Base-by-base conservation (phyloP, 148 eudicot genomes). In the Dysphania ambrosioides region DNA sequence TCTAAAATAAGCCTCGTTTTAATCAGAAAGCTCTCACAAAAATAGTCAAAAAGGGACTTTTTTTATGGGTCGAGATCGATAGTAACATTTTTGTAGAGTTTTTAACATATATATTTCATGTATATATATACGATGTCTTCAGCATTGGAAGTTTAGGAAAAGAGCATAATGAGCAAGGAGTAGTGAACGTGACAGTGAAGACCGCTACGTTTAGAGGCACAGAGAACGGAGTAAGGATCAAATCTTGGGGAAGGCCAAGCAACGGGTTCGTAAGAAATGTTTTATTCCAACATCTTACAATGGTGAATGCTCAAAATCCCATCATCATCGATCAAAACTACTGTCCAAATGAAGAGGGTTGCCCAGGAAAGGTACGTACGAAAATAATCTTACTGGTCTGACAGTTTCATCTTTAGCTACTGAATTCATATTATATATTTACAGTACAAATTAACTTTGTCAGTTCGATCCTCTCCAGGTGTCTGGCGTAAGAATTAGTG, bases 201-300 rank as follows among this genome's bases (percentile, higher is more conserved):
- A 59, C 72, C 0, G 79, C 63, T 15, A 70, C 62, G 0, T 88
- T 90, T 65, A 78, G 5, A 0, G 83, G 82, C 0, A 90, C 91
- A 15, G 76, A 82, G 27, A 90, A 90, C 70, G 90, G 91, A 12
- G 87, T 85, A 10, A 80, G 94, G 59, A 85, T 90, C 62, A 90
- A 90, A 76, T 83, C 91, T 23, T 90, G 94, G 91, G 91, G 82
- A 24, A 82, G 84, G 35, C 86, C 88, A 0, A 86, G 94, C 83
- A 76, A 59, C 44, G 85, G 93, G 2, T 89, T 82, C 35, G 91
- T 86, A 1, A 71, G 53, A 21, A 75, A 72, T 53, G 85, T 87
- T 42, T 49, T 84, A 2, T 90, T 84, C 70, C 80, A 78, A 27
- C 72, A 86, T 27, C 38, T 76, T 4, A 79, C 77, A 18, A 86